Evolutionary conservation across 192 early-diverging fungal genomes (phyloP), one percentile per base, ranked within the genome.

Genomic region (Coemansia sp.): DNA sequence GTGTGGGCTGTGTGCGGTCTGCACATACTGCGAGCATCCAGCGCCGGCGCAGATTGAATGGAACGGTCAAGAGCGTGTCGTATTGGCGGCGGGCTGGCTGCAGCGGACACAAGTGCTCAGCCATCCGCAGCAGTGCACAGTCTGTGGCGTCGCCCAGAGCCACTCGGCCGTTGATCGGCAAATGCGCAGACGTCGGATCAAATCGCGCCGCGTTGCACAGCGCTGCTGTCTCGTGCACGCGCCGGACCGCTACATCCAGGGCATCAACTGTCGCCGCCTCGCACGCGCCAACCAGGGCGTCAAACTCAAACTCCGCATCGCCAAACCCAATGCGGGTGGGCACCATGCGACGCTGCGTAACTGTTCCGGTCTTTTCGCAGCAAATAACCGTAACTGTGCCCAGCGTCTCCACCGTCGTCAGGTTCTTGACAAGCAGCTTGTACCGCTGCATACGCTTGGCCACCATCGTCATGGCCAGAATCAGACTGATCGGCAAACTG

Each of bases 291-390:
- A 63, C 29, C 10, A 51, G 27, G 3, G 5, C 37, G 4, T 37
- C 6, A 12, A 38, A 16, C 38, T 25, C 6, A 16, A 48, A 0
- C 37, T 64, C 68, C 7, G 10, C 1, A 39, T 72, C 70, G 17
- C 58, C 66, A 14, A 57, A 69, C 17, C 62, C 69, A 0, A 67
- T 49, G 10, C 52, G 49, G 26, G 50, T 61, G 19, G 89, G 87
- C 26, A 66, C 67, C 92, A 97, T 93, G 50, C 85, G 79, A 80
- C 88, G 86, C 60, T 86, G 82, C 11, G 94, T 97, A 39, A 97
- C 73, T 6, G 93, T 97, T 0, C 93, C 94, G n/a, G 94, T 95
- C 81, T 97, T 97, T 73, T 97, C 93, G 41, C 90, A 92, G 63
- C 78, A 84, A 8, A 87, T 84, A 7, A 91, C 86, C 60, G 75